Base-by-base conservation (phyloP, 2,329 filamentous ascomycete species). In the Capronia epimyces region DNA sequence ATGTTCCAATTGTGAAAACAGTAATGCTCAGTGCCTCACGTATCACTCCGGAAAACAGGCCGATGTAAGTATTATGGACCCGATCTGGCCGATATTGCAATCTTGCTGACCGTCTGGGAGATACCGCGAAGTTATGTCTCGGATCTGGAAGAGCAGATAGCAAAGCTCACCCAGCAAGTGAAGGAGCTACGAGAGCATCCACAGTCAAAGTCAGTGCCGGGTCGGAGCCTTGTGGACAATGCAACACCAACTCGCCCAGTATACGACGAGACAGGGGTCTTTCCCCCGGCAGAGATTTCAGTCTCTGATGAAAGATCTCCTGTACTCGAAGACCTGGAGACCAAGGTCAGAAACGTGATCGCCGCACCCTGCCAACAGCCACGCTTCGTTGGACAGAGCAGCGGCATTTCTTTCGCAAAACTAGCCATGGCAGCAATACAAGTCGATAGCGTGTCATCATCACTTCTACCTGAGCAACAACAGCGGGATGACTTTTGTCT, bases 361-460 rank as follows among this genome's bases (percentile, higher is more conserved):
- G 46, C 37, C 16, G 46, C 52, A 27, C 49, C 49, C 24, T 48
- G 29, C 20, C 29, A 50, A 27, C 57, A 67, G 44, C 62, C 65
- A 18, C 62, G 62, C 18, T 67, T 67, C 49, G 46, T 67, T 53
- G 65, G 65, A 29, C 57, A 60, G 32, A 65, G 64, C 52, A 65
- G 65, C 45, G 65, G 65, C 32, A 61, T 67, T 43, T 65, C 62
- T 1, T 60, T 67, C 31, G 65, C 65, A 6, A 65, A 61, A 55
- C 49, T 67, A 55, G 66, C 67, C n/a, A 64, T 67, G 57, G 61
- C 63, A 41, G 60, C 65, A 12, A 63, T 67, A 31, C 50, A 48
- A 12, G 43, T 52, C 18, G 57, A 60, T 27, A 15, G 13, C 31
- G 25, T 56, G 16, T 47, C 27, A 21, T 47, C 55, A 10, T 25